A percentile compares a stretch with the other conserved stretches of the same genome.
These are phyloP conservation scores for Hymenoscyphus salicellus DNA, from an alignment of 2,329 filamentous ascomycete species.

Conservation along the genomic window DNA sequence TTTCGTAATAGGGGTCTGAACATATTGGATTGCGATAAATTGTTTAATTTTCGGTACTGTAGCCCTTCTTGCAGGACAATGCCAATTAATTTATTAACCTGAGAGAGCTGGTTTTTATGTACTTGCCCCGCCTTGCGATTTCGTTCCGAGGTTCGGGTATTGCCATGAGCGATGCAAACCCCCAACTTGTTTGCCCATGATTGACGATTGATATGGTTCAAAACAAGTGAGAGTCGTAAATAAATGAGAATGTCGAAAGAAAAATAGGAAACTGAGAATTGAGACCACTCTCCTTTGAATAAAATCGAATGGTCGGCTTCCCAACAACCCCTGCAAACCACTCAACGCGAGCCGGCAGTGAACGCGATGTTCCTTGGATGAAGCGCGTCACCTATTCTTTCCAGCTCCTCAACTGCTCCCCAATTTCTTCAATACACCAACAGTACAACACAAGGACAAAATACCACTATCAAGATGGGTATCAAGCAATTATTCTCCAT, in stretches of 20 bases:
- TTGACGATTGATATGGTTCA: background rate
- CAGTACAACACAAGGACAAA: constrained; percentile 2
- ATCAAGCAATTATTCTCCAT: constrained; percentile 75
- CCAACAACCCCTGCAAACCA: constrained; percentile 14
- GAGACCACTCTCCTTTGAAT: background rate
- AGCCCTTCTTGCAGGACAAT: background rate
- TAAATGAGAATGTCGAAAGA: background rate
- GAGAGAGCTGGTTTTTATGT: background rate
- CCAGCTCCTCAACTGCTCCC: constrained; percentile 2
- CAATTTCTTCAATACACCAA: constrained; percentile 1
- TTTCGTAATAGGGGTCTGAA: constrained; percentile 30
- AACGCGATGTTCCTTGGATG: constrained; percentile 14
- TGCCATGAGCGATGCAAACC: background rate
- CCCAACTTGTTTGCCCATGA: background rate
- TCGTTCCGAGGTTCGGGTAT: constrained; percentile 1
- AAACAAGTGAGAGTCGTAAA: background rate
- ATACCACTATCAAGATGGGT: constrained; percentile 47
- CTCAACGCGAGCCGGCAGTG: constrained; percentile 22
- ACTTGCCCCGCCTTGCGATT: background rate
- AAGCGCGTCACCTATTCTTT: constrained; percentile 23
- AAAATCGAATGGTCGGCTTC: background rate
- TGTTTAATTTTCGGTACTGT: background rate
- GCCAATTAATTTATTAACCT: background rate
- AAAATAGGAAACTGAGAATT: background rate
- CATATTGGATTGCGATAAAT: constrained; percentile 25